These are phyloP conservation scores for Phascolomyces articulosus DNA, from an alignment of 371 early-diverging fungal species.

Conservation along the genomic window DNA sequence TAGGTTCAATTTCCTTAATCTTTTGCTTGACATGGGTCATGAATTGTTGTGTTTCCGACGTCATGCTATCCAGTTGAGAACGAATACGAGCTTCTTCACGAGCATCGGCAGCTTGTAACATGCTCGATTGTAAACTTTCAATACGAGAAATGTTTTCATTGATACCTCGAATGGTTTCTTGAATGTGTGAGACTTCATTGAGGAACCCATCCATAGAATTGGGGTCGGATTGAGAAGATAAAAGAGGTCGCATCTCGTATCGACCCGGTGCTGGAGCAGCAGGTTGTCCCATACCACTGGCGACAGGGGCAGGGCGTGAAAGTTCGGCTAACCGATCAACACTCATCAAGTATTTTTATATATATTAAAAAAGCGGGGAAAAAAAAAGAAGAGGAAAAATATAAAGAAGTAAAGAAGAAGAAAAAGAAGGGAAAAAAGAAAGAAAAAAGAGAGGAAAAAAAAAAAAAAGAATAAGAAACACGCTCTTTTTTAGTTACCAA, in stretches of 20 bases:
- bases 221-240: conserved; percentile 31
- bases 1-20: conserved; percentile 51
- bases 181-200: conserved; percentile 42
- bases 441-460: neutral
- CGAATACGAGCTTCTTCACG: conserved; percentile 31
- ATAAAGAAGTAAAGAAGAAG: conserved; percentile 6
- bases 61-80: conserved; percentile 26
- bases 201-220: conserved; percentile 37
- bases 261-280: conserved; percentile 17
- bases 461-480: neutral
- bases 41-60: conserved; percentile 36
- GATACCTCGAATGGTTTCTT: conserved; percentile 41
- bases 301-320: conserved; percentile 18
- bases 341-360: conserved; percentile 36
- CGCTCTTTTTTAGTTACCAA: too few relatives aligned
- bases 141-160: conserved; percentile 42
- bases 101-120: conserved; percentile 49
- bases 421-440: neutral
- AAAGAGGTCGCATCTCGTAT: conserved; percentile 53
- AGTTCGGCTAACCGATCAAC: conserved; percentile 53
- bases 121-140: conserved; percentile 30
- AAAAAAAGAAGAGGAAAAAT: neutral
- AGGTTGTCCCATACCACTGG: conserved; percentile 14
- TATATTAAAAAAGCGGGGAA: conserved; percentile 6
- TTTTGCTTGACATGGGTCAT: conserved; percentile 50